Evolutionary conservation across 768 basidiomycete species (phyloP).

Genomic region (Tricholoma bakamatsutake): DNA sequence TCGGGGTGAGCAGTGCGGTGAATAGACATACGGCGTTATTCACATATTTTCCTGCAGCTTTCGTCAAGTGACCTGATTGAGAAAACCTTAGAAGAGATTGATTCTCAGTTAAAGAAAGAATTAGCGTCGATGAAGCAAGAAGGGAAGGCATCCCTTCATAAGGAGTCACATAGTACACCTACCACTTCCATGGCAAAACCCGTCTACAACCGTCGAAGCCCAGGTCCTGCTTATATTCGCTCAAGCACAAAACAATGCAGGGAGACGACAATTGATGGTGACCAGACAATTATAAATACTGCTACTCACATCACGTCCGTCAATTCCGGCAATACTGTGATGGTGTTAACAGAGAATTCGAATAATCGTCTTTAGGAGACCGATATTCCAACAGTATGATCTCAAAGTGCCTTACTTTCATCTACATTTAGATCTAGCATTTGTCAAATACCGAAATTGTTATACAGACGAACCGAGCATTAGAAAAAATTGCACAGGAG

Average conservation of each 20-base stretch:
- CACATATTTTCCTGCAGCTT: neutral
- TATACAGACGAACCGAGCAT: no score
- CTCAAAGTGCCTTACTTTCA: no score
- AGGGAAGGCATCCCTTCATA: neutral
- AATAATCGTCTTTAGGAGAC: neutral
- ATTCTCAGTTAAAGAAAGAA: neutral
- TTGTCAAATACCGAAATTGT: no score
- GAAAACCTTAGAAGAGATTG: neutral
- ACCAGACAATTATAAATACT: neutral
- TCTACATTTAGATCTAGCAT: no score
- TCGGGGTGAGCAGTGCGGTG: neutral
- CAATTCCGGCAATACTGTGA: neutral
- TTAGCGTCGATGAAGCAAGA: neutral
- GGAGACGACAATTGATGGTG: neutral
- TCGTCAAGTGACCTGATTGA: neutral
- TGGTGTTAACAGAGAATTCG: neutral
- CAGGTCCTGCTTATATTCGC: neutral
- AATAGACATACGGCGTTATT: neutral
- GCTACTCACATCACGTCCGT: neutral
- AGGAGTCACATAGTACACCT: neutral
- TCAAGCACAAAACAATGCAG: neutral
- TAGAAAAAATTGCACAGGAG: no score
- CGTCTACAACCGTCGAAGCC: no score
- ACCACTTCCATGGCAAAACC: neutral
- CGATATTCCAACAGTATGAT: no score